Base-by-base conservation (phyloP, 2,329 filamentous ascomycete genomes). In the Ophiostoma quercus region DNA sequence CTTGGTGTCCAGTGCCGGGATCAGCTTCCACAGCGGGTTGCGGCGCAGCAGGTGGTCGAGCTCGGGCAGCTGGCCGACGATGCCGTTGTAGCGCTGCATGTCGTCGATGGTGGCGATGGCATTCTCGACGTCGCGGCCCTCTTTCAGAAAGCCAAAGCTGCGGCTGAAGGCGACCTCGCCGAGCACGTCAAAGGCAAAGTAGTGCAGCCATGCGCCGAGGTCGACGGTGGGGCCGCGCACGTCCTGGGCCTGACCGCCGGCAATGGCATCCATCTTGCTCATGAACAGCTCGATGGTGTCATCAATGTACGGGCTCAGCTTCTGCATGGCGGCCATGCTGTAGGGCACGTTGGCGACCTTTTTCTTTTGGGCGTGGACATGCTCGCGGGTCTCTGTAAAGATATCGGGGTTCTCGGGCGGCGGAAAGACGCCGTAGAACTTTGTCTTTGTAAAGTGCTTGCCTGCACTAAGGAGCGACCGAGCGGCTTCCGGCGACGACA, bases 331-430 rank as follows among this genome's bases (percentile, higher is more conserved):
- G 0, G 81, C 80, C 83, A 85, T 84, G 75, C 80, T 82, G 75
- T 85, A 85, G 0, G 83, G 82, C 47, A 82, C 80, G 67, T 82
- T 83, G 73, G 81, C 82, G 4, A 83, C 81, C 74, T 82, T 81
- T 77, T 86, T 86, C 79, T 85, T 85, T 71, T 80, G 79, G 0
- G 83, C 83, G 75, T 87, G 84, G n/a, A 84, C 81, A 7, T 81
- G 79, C 76, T 86, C 84, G 68, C 83, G 79, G 19, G 79, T 82
- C 75, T 86, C 84, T 57, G 84, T 86, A 77, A 86, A 86, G 75
- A 86, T 85, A 71, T 86, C 84, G 6, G 84, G 84, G 77, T 86
- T 85, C 76, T 85, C 83, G 0, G 83, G 81, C 3, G 84, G 84
- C 39, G 84, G 84, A 74, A 86, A 86, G 7, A 86, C 84, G 54